Conservation (phyloP, 78 protist genomes). For the Polysphondylium violaceum region DNA sequence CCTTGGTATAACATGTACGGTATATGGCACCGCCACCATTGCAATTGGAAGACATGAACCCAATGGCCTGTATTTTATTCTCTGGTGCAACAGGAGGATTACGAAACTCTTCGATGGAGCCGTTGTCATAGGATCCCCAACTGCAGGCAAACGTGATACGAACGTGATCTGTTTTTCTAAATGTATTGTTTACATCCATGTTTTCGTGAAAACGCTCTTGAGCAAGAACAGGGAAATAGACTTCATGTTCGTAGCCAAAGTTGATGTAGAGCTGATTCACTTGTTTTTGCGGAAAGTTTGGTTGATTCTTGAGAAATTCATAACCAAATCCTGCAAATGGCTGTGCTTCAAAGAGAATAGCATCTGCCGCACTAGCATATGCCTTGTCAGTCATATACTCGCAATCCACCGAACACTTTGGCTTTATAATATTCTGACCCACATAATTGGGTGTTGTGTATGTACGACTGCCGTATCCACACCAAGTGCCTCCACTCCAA, state of each 20-base stretch:
- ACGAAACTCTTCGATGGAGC: slow-evolving; percentile 18
- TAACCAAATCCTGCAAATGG: slow-evolving; percentile 54
- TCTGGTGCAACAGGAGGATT: background rate
- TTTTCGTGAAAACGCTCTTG: slow-evolving; percentile 7
- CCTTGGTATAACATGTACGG: slow-evolving; percentile 37
- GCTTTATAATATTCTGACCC: slow-evolving; percentile 18
- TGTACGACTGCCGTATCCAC: slow-evolving; percentile 26
- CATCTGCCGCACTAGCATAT: background rate
- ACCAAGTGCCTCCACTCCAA: slow-evolving; percentile 60
- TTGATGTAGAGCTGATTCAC: slow-evolving; percentile 36
- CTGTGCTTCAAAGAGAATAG: slow-evolving; percentile 59
- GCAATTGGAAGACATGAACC: slow-evolving; percentile 70
- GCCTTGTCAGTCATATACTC: slow-evolving; percentile 6
- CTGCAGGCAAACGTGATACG: slow-evolving; percentile 49
- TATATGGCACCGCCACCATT: slow-evolving; percentile 68
- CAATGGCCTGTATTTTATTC: slow-evolving; percentile 5
- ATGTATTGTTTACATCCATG: slow-evolving; percentile 43
- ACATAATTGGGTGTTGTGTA: slow-evolving; percentile 54
- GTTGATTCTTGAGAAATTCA: slow-evolving; percentile 40
- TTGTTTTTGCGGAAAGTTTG: slow-evolving; percentile 59
- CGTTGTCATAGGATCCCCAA: slow-evolving; percentile 50
- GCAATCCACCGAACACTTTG: slow-evolving; percentile 25
- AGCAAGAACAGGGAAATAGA: slow-evolving; percentile 46
- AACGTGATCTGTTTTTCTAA: background rate
- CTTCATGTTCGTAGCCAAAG: slow-evolving; percentile 70